phyloP scores from a whole-genome alignment of 164 flowering plant genomes.

The Paratinospora sagittata region DNA sequence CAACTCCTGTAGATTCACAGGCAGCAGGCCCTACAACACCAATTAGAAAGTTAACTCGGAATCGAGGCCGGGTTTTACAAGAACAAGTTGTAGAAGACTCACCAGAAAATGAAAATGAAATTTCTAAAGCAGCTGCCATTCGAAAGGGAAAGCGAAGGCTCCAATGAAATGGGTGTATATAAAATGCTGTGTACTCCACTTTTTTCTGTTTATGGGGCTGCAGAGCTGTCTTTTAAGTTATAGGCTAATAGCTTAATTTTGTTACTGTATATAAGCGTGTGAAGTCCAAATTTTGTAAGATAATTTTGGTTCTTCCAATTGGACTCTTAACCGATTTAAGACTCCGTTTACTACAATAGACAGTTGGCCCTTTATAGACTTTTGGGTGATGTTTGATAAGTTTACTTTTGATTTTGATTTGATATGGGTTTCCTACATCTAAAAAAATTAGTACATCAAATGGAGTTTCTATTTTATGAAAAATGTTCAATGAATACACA shows the following conservation, averaged over 20 bases:
- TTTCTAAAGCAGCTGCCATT: slow-evolving; percentile 25
- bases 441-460: no score
- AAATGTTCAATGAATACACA: no score
- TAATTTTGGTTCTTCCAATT: not conserved
- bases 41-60: slow-evolving; percentile 26
- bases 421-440: no score
- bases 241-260: not conserved
- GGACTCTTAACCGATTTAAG: not conserved
- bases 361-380: not conserved
- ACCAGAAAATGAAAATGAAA: slow-evolving; percentile 32
- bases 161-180: slow-evolving; percentile 6
- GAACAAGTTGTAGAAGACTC: slow-evolving; percentile 59
- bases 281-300: no score
- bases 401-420: no score
- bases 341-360: not conserved
- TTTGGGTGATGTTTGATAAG: not conserved
- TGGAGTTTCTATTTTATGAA: no score
- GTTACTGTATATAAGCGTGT: not conserved
- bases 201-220: not conserved
- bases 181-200: not conserved
- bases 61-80: slow-evolving; percentile 27
- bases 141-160: slow-evolving; percentile 51
- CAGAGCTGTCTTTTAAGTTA: no score
- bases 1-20: not conserved
- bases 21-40: slow-evolving; percentile 18